phyloP scores from a whole-genome alignment of 2,329 filamentous ascomycete species.

The Sarocladiaceae sp. region DNA sequence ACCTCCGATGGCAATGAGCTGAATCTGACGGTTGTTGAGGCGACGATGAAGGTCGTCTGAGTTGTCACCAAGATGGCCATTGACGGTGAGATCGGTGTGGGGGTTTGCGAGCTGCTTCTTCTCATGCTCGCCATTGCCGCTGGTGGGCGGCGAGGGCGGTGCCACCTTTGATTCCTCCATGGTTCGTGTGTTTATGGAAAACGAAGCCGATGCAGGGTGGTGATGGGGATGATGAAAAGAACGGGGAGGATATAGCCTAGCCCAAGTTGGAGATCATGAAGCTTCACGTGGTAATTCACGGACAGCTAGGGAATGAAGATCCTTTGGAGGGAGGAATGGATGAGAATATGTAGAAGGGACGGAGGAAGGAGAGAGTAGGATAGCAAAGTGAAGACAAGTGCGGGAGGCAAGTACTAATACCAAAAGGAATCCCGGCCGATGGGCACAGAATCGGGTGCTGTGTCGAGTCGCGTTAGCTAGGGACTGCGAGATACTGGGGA shows the following conservation, averaged over 20 bases:
- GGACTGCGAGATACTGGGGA: neutral
- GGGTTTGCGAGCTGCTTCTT: neutral
- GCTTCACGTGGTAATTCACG: neutral
- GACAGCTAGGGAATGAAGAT: neutral
- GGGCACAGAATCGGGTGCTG: neutral
- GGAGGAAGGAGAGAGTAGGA: neutral
- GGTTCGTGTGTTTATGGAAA: neutral
- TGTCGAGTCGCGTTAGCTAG: neutral
- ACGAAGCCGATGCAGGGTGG: neutral
- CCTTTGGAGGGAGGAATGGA: neutral
- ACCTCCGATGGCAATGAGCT: slow-evolving; percentile 48
- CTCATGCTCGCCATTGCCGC: slow-evolving; percentile 1
- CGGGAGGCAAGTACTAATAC: slow-evolving; percentile 5
- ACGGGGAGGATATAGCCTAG: neutral
- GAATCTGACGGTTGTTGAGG: slow-evolving; percentile 44
- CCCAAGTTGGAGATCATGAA: neutral
- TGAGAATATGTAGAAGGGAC: neutral
- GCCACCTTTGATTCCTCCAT: slow-evolving; percentile 2
- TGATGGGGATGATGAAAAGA: neutral
- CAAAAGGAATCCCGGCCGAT: neutral
- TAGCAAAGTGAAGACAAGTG: neutral
- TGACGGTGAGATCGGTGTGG: neutral
- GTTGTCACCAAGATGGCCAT: slow-evolving; percentile 23
- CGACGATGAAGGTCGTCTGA: slow-evolving; percentile 29
- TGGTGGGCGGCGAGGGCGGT: slow-evolving; percentile 4